Base-by-base conservation (phyloP, 805 yeast genomes). In the Cyberlindnera americana region DNA sequence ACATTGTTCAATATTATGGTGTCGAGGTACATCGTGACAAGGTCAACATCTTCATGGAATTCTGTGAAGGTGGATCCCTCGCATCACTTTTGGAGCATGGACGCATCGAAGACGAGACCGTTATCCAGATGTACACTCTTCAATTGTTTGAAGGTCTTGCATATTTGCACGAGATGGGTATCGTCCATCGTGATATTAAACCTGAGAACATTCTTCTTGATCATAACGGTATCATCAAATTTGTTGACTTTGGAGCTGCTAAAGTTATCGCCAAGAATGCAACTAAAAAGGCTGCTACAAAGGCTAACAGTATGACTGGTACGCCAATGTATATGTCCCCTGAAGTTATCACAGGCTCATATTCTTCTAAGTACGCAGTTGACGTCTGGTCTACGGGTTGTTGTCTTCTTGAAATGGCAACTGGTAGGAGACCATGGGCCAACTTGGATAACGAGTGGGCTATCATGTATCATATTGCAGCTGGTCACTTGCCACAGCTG, bases 281-380 rank as follows among this genome's bases (percentile, higher is more conserved):
- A 7, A 62, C 81, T 6, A 80, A 77, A 14, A 46, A 65, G 63
- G 48, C 61, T 45, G 40, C 59, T 46, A 29, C 59, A 37, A 43
- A 62, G 56, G 46, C 51, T 45, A 40, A 65, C 45, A 57, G 65
- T 43, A 59, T 67, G 70, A 59, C 95, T 3, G 99, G 99, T 28
- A 93, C 99, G 0, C 98, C 98, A 13, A 93, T 91, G 97, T 93
- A 93, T 64, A 91, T 93, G 98, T 88, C 98, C 0, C 99, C 99
- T 0, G 99, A 93, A 56, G 85, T 87, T 0, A 87, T 93, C 43
- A 86, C 93, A 2, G 97, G 97, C 2, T 64, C 77, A 11, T 50
- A 47, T 29, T 61, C 61, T 28, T 61, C 64, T 3, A 58, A 57
- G 27, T 61, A 66, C 37, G 62, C 72, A 5, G 65, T 64, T 33